phyloP scores from a whole-genome alignment of 164 flowering plant genomes.

The Tinospora cordifolia region DNA sequence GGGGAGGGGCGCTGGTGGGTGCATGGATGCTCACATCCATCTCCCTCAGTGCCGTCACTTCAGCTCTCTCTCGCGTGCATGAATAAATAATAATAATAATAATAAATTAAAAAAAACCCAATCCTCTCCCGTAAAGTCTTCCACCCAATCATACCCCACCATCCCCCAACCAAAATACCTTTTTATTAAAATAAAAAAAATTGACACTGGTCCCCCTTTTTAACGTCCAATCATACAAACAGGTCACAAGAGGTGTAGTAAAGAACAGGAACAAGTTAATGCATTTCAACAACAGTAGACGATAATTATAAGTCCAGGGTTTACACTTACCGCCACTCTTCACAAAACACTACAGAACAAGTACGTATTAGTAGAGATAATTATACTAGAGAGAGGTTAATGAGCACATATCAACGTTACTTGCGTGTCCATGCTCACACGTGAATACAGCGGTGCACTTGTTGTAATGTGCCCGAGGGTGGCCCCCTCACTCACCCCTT shows the following conservation, averaged over 20 bases:
- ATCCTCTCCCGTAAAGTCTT: not conserved
- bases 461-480: not conserved
- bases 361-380: not conserved
- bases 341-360: not conserved
- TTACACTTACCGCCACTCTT: too few relatives aligned
- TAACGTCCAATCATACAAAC: slow-evolving; percentile 1
- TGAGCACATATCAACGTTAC: not conserved
- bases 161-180: not conserved
- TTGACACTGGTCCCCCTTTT: not conserved
- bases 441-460: not conserved
- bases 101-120: too few relatives aligned
- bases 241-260: not conserved
- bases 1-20: not conserved
- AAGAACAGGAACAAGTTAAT: not conserved
- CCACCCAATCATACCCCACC: not conserved
- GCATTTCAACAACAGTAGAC: not conserved
- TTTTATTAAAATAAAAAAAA: not conserved
- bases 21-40: not conserved
- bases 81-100: too few relatives aligned
- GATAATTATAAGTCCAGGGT: not conserved
- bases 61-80: slow-evolving; percentile 3
- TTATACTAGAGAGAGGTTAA: not conserved
- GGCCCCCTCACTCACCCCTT: not conserved
- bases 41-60: slow-evolving; percentile 2
- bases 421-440: not conserved